Evolutionary conservation across 2,329 filamentous ascomycete species (phyloP).

Genomic region (Thelonectria rubi): DNA sequence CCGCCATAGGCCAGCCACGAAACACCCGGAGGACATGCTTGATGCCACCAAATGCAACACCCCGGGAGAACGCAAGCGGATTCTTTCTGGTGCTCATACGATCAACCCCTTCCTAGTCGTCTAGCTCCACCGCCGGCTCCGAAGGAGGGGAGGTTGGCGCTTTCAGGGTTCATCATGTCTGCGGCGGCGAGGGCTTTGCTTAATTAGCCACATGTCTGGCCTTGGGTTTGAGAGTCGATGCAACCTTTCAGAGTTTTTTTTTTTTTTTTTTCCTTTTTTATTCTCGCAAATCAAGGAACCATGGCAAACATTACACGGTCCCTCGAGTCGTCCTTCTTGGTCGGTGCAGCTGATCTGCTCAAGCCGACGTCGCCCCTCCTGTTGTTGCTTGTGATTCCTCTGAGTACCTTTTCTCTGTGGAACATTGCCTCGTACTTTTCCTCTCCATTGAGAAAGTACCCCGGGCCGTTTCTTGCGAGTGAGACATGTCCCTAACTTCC

Average conservation of each 20-base stretch:
- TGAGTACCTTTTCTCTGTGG: conserved; percentile 22
- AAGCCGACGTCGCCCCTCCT: not conserved
- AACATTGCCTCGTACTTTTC: conserved; percentile 21
- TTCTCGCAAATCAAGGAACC: not conserved
- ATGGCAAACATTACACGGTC: not conserved
- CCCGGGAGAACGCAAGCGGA: too few species aligned
- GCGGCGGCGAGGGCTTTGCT: not conserved
- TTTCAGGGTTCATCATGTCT: not conserved
- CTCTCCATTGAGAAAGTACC: conserved; percentile 44
- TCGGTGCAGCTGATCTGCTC: not conserved
- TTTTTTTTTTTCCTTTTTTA: too few species aligned
- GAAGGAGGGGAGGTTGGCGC: not conserved
- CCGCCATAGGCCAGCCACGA: too few species aligned
- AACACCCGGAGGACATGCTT: too few species aligned
- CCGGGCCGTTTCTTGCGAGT: conserved; percentile 46
- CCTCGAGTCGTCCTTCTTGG: not conserved
- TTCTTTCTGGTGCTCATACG: not conserved
- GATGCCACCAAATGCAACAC: too few species aligned
- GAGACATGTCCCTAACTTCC: conserved; percentile 9
- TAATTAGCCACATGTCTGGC: not conserved
- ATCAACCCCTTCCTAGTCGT: not conserved
- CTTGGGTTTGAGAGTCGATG: not conserved
- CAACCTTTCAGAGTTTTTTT: not conserved
- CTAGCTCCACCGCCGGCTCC: not conserved
- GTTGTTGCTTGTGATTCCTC: not conserved